Conservation (phyloP, 768 basidiomycete genomes). For the Boletus rufocinnamomeus region DNA sequence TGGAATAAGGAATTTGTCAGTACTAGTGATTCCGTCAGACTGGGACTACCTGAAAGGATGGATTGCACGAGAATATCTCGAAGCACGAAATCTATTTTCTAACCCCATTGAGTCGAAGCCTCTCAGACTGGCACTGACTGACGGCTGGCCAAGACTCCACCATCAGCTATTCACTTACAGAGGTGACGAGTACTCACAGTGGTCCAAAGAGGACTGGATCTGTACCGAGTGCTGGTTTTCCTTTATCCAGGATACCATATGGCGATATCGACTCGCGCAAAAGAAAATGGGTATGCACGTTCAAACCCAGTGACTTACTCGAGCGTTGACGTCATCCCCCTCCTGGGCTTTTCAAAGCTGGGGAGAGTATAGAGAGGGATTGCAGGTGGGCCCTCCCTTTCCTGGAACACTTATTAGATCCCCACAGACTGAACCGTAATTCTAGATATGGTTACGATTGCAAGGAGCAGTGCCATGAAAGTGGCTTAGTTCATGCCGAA, state of each 20-base stretch:
- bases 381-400: conserved; percentile 1
- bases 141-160: conserved; percentile 6
- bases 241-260: conserved; percentile 2
- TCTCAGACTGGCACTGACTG: neutral
- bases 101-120: neutral
- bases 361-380: neutral
- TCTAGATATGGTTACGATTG: conserved; percentile 9
- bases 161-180: conserved; percentile 4
- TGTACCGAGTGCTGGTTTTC: neutral
- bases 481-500: conserved; percentile 2
- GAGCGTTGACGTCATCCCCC: neutral
- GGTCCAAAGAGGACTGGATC: conserved; percentile 8
- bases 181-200: neutral
- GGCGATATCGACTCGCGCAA: conserved; percentile 2
- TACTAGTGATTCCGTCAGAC: neutral
- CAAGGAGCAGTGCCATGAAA: neutral
- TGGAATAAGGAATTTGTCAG: neutral
- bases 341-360: neutral
- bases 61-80: neutral
- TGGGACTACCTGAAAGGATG: neutral
- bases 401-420: neutral
- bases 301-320: too few species aligned
- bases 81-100: too few species aligned
- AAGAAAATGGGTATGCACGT: neutral
- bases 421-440: neutral